Evolutionary conservation across 164 flowering plant species (phyloP).

Genomic region (Aristolochia californica): DNA sequence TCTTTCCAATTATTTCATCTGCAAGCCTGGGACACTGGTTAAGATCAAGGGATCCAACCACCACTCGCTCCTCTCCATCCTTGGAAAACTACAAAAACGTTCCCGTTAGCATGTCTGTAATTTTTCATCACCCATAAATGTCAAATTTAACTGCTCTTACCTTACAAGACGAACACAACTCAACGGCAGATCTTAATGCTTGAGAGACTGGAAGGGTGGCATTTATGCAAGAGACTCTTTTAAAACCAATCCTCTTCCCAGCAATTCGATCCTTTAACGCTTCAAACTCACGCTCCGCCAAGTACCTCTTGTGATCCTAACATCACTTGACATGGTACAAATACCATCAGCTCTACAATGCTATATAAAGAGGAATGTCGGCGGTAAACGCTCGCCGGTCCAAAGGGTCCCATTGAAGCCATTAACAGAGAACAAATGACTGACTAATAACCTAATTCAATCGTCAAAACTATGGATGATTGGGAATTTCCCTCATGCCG

Average conservation of each 20-base stretch:
- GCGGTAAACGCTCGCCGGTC: neutral
- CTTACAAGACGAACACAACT: conserved; percentile 58
- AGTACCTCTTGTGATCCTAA: conserved; percentile 85
- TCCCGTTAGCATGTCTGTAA: neutral
- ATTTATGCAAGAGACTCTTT: conserved; percentile 81
- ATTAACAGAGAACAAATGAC: neutral
- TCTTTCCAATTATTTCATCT: conserved; percentile 76
- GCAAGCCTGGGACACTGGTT: conserved; percentile 79
- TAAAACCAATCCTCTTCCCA: conserved; percentile 63
- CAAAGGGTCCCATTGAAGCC: neutral
- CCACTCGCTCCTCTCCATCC: conserved; percentile 64
- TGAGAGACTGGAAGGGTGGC: conserved; percentile 63
- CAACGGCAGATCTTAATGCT: conserved; percentile 28
- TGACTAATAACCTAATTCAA: too few relatives aligned
- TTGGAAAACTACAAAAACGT: conserved; percentile 39
- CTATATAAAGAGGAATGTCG: too few relatives aligned
- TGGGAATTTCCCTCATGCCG: too few relatives aligned
- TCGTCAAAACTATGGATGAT: too few relatives aligned
- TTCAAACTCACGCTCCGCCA: conserved; percentile 85
- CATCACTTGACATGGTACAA: conserved; percentile 56
- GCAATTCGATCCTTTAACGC: conserved; percentile 81
- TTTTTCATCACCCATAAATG: neutral
- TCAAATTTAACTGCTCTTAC: conserved; percentile 22
- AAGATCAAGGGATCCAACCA: conserved; percentile 84
- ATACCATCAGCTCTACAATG: conserved; percentile 22